Percentiles rank a stretch among this genome's conserved stretches.
Evolutionary conservation across 805 yeast species (phyloP).

Genomic region (Ogataea saltuana): DNA sequence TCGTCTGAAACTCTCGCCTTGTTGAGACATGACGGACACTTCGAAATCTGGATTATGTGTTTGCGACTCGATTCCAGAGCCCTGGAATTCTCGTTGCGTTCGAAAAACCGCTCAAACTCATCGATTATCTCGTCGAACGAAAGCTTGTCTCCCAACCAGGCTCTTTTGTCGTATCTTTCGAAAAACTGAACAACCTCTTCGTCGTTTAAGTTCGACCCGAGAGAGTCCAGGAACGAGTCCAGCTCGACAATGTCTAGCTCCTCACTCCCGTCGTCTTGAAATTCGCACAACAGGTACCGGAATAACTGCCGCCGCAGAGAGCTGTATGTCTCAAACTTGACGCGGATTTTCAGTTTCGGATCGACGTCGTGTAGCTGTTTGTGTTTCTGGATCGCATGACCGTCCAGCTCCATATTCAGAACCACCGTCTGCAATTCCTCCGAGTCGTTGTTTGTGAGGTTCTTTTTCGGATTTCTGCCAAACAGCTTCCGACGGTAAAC

Average conservation of each 20-base stretch:
- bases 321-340: constrained; percentile 67
- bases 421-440: constrained; percentile 46
- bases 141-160: constrained; percentile 58
- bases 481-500: constrained; percentile 22
- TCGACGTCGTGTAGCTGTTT: constrained; percentile 40
- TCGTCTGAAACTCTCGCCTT: constrained; percentile 58
- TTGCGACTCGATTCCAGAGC: too few species aligned
- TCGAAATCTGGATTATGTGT: constrained; percentile 58
- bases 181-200: constrained; percentile 58
- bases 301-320: constrained; percentile 68
- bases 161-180: constrained; percentile 42
- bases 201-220: constrained; percentile 58
- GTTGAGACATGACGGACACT: constrained; percentile 78
- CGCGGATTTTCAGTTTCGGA: constrained; percentile 60
- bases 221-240: constrained; percentile 59
- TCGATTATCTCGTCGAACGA: constrained; percentile 47
- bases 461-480: constrained; percentile 34
- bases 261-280: constrained; percentile 49
- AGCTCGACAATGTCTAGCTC: constrained; percentile 60
- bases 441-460: constrained; percentile 37
- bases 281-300: constrained; percentile 52
- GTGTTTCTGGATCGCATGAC: too few species aligned
- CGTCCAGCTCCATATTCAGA: constrained; percentile 34
- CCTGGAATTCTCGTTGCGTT: constrained; percentile 15
- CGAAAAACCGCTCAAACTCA: constrained; percentile 44